Conservation (phyloP, 768 basidiomycete species). For the Mycena maculata region DNA sequence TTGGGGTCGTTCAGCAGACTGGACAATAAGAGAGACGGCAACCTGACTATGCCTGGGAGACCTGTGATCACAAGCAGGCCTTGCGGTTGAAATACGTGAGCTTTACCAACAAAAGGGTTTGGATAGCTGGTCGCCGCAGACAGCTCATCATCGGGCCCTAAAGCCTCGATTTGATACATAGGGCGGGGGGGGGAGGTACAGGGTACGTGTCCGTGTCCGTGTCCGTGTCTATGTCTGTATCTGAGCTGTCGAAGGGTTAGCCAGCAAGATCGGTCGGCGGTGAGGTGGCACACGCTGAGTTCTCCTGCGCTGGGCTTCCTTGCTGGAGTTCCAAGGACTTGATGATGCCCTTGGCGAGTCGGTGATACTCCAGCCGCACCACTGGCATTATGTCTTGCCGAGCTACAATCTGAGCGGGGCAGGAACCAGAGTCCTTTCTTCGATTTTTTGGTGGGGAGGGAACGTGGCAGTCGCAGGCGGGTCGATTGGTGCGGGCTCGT, state of each 20-base stretch:
- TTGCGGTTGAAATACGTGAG: not conserved
- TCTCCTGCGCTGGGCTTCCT: not conserved
- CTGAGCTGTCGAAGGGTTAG: no score
- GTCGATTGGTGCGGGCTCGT: no score
- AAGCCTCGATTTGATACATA: not conserved
- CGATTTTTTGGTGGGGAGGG: not conserved
- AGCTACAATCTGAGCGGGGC: not conserved
- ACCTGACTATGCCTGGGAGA: constrained; percentile 15
- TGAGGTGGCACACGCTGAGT: not conserved
- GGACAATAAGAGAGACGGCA: constrained; percentile 6
- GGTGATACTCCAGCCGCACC: not conserved
- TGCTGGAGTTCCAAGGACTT: not conserved
- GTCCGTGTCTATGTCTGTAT: no score
- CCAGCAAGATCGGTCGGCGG: no score
- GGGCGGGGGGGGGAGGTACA: not conserved
- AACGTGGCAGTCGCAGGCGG: no score
- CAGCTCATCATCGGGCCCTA: not conserved
- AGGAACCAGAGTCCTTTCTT: not conserved
- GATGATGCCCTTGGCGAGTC: not conserved
- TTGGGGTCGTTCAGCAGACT: not conserved
- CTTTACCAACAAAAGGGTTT: not conserved
- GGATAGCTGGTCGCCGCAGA: not conserved
- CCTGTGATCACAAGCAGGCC: constrained; percentile 28
- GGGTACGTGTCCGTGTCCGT: not conserved
- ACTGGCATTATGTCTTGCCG: not conserved